Conservation (phyloP, 768 basidiomycete species). For the Rhizopogon salebrosus region DNA sequence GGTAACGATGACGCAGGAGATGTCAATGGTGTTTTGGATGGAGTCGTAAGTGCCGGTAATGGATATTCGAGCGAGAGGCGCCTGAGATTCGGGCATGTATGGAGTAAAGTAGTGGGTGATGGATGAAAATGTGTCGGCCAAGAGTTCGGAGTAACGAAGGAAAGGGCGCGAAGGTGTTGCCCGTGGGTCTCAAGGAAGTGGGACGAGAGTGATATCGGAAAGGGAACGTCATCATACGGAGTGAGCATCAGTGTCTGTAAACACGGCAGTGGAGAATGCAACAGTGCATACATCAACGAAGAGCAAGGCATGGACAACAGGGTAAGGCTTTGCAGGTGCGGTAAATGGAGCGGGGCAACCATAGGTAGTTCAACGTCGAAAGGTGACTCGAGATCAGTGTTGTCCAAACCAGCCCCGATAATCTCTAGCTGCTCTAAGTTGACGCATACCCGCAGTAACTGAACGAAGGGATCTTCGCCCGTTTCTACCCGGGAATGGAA, state of each 20-base stretch:
- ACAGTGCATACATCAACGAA: conserved; percentile 54
- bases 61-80: conserved; percentile 73
- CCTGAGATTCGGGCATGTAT: conserved; percentile 48
- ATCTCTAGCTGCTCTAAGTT: conserved; percentile 62
- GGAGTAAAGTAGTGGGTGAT: conserved; percentile 44
- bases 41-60: conserved; percentile 45
- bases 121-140: conserved; percentile 60
- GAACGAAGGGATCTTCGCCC: conserved; percentile 52
- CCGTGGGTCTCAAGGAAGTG: conserved; percentile 61
- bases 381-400: conserved; percentile 40
- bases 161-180: conserved; percentile 48
- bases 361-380: conserved; percentile 20
- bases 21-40: conserved; percentile 6
- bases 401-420: conserved; percentile 54
- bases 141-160: conserved; percentile 63
- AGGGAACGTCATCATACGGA: conserved; percentile 66
- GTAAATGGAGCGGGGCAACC: conserved; percentile 43
- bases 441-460: conserved; percentile 48
- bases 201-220: conserved; percentile 51
- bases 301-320: conserved; percentile 66
- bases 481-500: conserved; percentile 18
- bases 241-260: conserved; percentile 64
- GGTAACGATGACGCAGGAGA: conserved; percentile 25
- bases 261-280: conserved; percentile 55
- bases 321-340: conserved; percentile 52